Conservation (phyloP, 1,284 basidiomycete species). For the Boletellus sp. region DNA sequence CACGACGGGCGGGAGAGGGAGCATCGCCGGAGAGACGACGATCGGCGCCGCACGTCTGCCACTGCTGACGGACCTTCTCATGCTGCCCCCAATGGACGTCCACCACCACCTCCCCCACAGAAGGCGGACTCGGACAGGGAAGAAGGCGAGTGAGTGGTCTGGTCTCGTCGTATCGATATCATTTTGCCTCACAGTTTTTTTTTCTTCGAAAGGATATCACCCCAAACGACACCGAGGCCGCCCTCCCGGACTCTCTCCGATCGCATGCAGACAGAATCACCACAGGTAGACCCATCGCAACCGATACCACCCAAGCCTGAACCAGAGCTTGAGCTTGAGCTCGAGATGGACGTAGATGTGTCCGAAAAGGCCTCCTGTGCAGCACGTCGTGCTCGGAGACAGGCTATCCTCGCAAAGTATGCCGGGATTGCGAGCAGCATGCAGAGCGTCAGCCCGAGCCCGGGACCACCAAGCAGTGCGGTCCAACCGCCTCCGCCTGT, state of each 20-base stretch:
- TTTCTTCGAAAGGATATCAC: conserved; percentile 53
- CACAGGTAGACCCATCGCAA: conserved; percentile 28
- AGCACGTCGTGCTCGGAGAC: conserved; percentile 75
- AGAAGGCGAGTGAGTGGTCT: conserved; percentile 76
- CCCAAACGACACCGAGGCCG: conserved; percentile 39
- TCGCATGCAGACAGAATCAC: conserved; percentile 15
- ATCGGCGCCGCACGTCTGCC: conserved; percentile 24
- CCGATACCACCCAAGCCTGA: conserved; percentile 29
- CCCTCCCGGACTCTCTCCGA: conserved; percentile 26
- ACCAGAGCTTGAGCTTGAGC: conserved; percentile 48
- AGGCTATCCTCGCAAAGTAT: conserved; percentile 86
- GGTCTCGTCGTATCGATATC: conserved; percentile 19
- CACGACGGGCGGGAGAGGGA: conserved; percentile 35
- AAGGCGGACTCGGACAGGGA: conserved; percentile 57
- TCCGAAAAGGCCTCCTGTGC: conserved; percentile 74
- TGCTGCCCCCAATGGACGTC: conserved; percentile 15
- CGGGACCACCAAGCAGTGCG: conserved; percentile 67
- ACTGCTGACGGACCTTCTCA: conserved; percentile 12
- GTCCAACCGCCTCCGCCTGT: conserved; percentile 61
- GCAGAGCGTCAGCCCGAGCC: conserved; percentile 47
- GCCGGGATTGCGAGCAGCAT: conserved; percentile 44
- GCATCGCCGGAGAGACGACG: conserved; percentile 31
- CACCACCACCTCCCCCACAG: conserved; percentile 15
- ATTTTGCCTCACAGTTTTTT: conserved; percentile 3
- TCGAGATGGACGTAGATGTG: conserved; percentile 56